A percentile compares a stretch with the other conserved stretches of the same genome.
Evolutionary conservation across 148 eudicot species (phyloP).

Genomic region (Salicornia ramosissima): DNA sequence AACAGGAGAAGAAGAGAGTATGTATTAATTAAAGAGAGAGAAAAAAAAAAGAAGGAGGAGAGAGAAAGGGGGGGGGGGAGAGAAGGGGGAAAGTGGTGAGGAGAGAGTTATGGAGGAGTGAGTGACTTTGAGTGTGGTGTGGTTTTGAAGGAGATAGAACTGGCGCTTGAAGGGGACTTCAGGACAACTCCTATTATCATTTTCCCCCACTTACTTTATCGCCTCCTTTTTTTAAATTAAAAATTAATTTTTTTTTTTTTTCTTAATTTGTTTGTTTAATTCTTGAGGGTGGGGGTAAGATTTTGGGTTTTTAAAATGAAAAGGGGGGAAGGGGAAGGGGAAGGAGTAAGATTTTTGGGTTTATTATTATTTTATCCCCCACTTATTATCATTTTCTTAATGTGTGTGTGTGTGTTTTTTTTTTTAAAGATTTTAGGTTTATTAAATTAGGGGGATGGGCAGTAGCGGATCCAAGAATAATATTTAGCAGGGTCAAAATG

Average conservation of each 20-base stretch:
- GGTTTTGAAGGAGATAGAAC: conserved; percentile 16
- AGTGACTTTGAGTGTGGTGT: no score
- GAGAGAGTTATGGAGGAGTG: conserved; percentile 32
- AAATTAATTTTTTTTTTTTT: neutral
- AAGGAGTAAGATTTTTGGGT: no score
- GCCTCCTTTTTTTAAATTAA: neutral
- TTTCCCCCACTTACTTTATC: neutral
- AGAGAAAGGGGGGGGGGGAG: conserved; percentile 4
- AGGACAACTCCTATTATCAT: conserved; percentile 8
- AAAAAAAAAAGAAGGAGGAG: conserved; percentile 19
- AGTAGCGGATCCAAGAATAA: no score
- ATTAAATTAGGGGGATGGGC: no score
- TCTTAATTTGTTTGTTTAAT: no score
- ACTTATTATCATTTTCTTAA: no score
- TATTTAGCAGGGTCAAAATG: no score
- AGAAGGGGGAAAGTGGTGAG: conserved; percentile 28
- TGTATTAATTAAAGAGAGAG: neutral
- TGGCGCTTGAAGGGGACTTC: conserved; percentile 23
- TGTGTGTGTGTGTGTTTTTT: no score
- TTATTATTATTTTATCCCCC: no score
- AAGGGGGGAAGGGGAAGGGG: neutral
- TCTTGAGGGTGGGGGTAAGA: neutral
- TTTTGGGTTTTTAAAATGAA: conserved; percentile 14
- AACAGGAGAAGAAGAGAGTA: neutral
- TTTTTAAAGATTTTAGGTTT: no score